These are phyloP conservation scores for Metschnikowia baotianmanensis DNA, from an alignment of 805 yeast genomes.

Conservation along the genomic window DNA sequence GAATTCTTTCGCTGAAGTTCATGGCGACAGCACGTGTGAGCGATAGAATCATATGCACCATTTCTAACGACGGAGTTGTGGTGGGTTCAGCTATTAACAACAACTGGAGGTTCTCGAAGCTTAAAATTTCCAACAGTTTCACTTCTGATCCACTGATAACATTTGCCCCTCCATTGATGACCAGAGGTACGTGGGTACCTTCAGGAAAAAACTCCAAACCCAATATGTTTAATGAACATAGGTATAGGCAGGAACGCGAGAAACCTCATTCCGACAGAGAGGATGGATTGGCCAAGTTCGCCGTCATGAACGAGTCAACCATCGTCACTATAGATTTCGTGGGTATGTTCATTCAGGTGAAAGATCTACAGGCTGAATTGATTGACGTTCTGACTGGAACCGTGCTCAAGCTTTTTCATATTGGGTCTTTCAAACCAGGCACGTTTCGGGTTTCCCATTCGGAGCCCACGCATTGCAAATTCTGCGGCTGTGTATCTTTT, in stretches of 20 bases:
- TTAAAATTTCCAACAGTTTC: constrained; percentile 22
- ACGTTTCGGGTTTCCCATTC: constrained; percentile 72
- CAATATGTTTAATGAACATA: background rate
- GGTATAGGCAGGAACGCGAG: background rate
- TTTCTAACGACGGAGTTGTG: constrained; percentile 48
- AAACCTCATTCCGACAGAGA: background rate
- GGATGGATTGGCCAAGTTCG: background rate
- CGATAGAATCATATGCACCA: constrained; percentile 62
- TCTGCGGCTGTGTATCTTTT: constrained; percentile 87
- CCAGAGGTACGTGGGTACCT: constrained; percentile 12
- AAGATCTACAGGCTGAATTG: constrained; percentile 55
- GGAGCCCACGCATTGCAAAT: constrained; percentile 83
- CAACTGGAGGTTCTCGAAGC: constrained; percentile 58
- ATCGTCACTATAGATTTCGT: constrained; percentile 64
- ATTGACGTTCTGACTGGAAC: constrained; percentile 80
- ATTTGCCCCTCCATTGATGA: constrained; percentile 20
- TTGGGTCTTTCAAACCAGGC: constrained; percentile 61
- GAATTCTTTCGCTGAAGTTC: constrained; percentile 52
- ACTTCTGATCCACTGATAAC: constrained; percentile 9
- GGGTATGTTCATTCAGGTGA: constrained; percentile 68
- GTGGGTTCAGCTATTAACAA: constrained; percentile 66
- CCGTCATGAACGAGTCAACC: constrained; percentile 32
- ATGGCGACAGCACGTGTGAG: constrained; percentile 70
- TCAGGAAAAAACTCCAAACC: background rate
- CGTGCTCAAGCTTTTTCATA: constrained; percentile 55